Percentiles rank a stretch among this genome's conserved stretches.
Conservation (phyloP, 495 filamentous ascomycete species). For the Xylaria curta region DNA sequence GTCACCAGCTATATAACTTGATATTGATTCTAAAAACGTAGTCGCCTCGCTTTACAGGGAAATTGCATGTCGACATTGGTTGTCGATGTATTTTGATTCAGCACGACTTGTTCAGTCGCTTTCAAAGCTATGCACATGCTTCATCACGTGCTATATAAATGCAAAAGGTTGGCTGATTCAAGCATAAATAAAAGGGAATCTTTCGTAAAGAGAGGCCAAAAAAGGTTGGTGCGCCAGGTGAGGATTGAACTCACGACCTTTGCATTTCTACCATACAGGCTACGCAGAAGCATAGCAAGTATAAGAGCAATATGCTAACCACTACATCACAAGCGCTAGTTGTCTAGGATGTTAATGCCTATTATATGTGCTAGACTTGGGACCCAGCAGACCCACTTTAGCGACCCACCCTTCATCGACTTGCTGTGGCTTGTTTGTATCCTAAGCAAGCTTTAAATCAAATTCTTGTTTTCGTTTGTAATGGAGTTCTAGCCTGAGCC, state of each 20-base stretch:
- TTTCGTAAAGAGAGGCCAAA: not conserved
- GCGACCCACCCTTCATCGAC: too few species aligned
- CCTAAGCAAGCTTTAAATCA: too few species aligned
- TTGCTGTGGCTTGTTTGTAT: too few species aligned
- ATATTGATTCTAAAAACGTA: not conserved
- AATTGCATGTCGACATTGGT: not conserved
- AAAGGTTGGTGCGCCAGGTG: conserved; percentile 2
- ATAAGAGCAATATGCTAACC: too few species aligned
- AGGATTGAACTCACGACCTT: conserved; percentile 24
- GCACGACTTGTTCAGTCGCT: not conserved
- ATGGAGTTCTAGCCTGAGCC: too few species aligned
- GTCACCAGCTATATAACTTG: not conserved
- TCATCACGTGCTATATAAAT: not conserved
- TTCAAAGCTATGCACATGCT: not conserved
- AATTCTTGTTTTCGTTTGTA: too few species aligned
- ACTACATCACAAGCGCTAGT: too few species aligned
- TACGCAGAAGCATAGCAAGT: not conserved
- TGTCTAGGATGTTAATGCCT: too few species aligned
- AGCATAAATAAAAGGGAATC: not conserved
- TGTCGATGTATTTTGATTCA: not conserved
- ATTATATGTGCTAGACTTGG: too few species aligned
- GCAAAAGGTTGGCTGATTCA: not conserved
- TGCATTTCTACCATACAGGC: conserved; percentile 18
- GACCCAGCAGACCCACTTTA: too few species aligned
- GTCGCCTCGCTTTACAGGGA: not conserved